Conservation (phyloP, 805 yeast genomes). For the Metschnikowia drakensbergensis region DNA sequence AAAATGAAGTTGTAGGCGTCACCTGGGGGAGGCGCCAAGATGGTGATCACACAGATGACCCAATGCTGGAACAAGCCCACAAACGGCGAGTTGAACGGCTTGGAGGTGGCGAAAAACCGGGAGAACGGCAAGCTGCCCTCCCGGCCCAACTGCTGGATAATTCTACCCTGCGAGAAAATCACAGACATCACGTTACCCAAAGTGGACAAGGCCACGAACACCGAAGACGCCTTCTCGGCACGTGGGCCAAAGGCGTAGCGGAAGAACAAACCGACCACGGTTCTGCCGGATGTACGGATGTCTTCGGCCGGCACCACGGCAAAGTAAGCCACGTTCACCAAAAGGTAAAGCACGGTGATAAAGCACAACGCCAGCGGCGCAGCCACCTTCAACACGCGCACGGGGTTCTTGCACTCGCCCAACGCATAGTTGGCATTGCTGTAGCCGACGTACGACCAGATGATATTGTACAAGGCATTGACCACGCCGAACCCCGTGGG, state of each 20-base stretch:
- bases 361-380: slow-evolving; percentile 69
- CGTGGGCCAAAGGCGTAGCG: slow-evolving; percentile 62
- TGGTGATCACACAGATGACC: slow-evolving; percentile 66
- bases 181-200: slow-evolving; percentile 80
- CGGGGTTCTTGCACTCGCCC: slow-evolving; percentile 74
- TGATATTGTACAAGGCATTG: slow-evolving; percentile 74
- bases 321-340: slow-evolving; percentile 75
- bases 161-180: slow-evolving; percentile 76
- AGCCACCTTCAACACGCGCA: slow-evolving; percentile 61
- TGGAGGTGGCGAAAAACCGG: slow-evolving; percentile 62
- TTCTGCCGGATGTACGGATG: slow-evolving; percentile 56
- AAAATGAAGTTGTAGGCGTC: slow-evolving; percentile 81
- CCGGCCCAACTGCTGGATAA: slow-evolving; percentile 75
- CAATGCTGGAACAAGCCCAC: slow-evolving; percentile 75
- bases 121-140: slow-evolving; percentile 80
- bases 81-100: slow-evolving; percentile 70
- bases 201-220: slow-evolving; percentile 76
- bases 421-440: slow-evolving; percentile 80
- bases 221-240: slow-evolving; percentile 72
- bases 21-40: slow-evolving; percentile 75
- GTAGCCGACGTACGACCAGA: slow-evolving; percentile 83
- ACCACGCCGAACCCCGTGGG: slow-evolving; percentile 69
- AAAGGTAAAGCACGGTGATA: slow-evolving; percentile 64
- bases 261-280: slow-evolving; percentile 75
- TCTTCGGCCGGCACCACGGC: slow-evolving; percentile 74